Evolutionary conservation across 352 stramenopile species (phyloP).

Genomic region (Globisporangium polare): DNA sequence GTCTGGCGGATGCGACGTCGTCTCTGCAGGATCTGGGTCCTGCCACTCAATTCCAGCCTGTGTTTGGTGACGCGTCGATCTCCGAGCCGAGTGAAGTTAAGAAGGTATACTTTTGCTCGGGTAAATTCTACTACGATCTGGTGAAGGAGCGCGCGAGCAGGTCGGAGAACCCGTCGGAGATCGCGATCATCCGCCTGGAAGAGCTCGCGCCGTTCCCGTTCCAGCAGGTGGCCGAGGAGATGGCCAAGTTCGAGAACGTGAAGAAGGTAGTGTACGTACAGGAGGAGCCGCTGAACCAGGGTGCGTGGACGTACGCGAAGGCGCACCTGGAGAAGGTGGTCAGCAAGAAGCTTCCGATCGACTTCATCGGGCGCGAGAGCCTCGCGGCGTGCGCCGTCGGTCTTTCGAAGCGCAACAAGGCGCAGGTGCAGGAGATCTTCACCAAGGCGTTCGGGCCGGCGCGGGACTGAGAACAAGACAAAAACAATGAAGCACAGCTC

Average conservation of each 20-base stretch:
- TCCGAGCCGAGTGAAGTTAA: constrained; percentile 46
- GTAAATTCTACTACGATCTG: constrained; percentile 87
- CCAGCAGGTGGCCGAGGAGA: constrained; percentile 49
- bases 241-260: constrained; percentile 55
- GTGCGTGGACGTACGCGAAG: constrained; percentile 68
- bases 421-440: constrained; percentile 67
- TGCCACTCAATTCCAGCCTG: constrained; percentile 56
- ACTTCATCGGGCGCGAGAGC: constrained; percentile 74
- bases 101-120: constrained; percentile 74
- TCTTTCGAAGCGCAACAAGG: constrained; percentile 61
- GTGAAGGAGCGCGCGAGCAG: constrained; percentile 55
- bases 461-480: constrained; percentile 5
- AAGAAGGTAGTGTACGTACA: constrained; percentile 78
- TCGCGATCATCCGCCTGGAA: constrained; percentile 75
- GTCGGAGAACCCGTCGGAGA: constrained; percentile 35
- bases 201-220: constrained; percentile 86
- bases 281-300: constrained; percentile 81
- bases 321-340: constrained; percentile 73
- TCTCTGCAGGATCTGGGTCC: constrained; percentile 56
- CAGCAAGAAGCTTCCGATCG: constrained; percentile 47
- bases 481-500: constrained; percentile 7
- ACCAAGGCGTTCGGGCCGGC: constrained; percentile 45
- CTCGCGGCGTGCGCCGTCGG: constrained; percentile 68
- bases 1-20: constrained; percentile 63
- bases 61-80: constrained; percentile 57